Base-by-base conservation (phyloP, 139 green algal genomes). In the Ulvella scutata region DNA sequence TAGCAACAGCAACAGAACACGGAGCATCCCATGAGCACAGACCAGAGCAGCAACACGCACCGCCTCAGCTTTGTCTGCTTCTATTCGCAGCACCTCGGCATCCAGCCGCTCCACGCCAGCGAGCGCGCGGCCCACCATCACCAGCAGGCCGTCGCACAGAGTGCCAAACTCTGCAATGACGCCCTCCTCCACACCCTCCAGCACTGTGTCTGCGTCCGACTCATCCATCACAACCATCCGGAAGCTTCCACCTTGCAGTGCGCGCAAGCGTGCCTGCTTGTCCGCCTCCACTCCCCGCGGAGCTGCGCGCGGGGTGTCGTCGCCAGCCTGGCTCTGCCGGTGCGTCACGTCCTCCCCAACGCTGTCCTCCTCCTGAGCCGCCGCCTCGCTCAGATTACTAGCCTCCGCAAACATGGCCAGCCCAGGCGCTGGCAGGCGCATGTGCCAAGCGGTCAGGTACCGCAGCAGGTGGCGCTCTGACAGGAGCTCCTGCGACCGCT, bases 401-500 rank as follows among this genome's bases (percentile, higher is more conserved):
- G 44, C 74, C 6, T 73, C 51, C 21, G 35, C 76, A 23, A 67
- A 67, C 51, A 67, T 67, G n/a, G 51, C n/a, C 51, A 67, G 51
- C 9, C 51, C 51, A n/a, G 51, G 51, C 10, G 2, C 13, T 6
- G 51, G 51, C 51, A 36, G 51, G n/a, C 33, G 51, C 51, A 67
- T 67, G 51, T 67, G 51, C 13, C 51, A 67, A 6, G 51, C 51
- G 51, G 51, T 67, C n/a, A 67, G 61, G 33, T 62, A 38, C 40
- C 43, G 40, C 3, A 79, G 44, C 31, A 72, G 37, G 43, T 37
- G 62, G 21, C 72, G 72, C 38, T 51, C 62, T 3, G 37, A 23
- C 29, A 88, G 75, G 23, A 85, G 76, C 0, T 43, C 74, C 37
- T 90, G 84, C 4, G 80, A 79, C 72, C 83, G 83, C 34, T 85